phyloP scores from a whole-genome alignment of 1,284 basidiomycete genomes.

The Marasmius fiardii region DNA sequence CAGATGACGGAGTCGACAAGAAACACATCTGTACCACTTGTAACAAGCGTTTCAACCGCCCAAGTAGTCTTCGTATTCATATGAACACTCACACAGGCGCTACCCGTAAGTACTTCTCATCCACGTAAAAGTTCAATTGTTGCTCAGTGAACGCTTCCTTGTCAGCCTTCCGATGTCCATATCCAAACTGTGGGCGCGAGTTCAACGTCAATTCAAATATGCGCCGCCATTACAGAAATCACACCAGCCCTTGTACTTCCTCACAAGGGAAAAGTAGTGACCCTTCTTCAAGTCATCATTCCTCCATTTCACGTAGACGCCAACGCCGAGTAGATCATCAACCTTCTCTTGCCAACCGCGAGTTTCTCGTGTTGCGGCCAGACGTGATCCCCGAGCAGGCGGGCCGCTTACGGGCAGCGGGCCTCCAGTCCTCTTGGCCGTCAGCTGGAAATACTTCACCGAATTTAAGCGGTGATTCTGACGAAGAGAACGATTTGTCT shows the following conservation, averaged over 20 bases:
- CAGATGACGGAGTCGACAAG: slow-evolving; percentile 28
- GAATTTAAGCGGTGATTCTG: slow-evolving; percentile 2
- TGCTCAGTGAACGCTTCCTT: too few relatives aligned
- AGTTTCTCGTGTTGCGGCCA: slow-evolving; percentile 8
- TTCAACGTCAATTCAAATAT: slow-evolving; percentile 84
- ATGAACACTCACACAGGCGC: slow-evolving; percentile 77
- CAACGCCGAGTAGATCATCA: slow-evolving; percentile 3
- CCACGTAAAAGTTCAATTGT: slow-evolving; percentile 7
- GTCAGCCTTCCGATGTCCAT: slow-evolving; percentile 69
- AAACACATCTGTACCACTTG: slow-evolving; percentile 66
- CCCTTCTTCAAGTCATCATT: neutral
- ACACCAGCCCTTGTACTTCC: slow-evolving; percentile 29
- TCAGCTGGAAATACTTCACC: neutral
- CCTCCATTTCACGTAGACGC: slow-evolving; percentile 2
- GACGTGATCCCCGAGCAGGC: neutral
- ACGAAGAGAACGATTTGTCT: slow-evolving; percentile 4
- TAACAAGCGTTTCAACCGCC: slow-evolving; percentile 71
- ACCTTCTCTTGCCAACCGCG: slow-evolving; percentile 2
- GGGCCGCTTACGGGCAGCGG: slow-evolving; percentile 1
- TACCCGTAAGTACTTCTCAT: slow-evolving; percentile 50
- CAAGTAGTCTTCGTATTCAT: slow-evolving; percentile 73
- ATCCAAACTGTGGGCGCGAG: slow-evolving; percentile 66
- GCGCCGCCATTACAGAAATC: slow-evolving; percentile 73
- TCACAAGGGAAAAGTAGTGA: slow-evolving; percentile 3
- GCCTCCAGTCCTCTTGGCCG: neutral